Base-by-base conservation (phyloP, 2,329 filamentous ascomycete genomes). In the Dichotomopilus funicola region DNA sequence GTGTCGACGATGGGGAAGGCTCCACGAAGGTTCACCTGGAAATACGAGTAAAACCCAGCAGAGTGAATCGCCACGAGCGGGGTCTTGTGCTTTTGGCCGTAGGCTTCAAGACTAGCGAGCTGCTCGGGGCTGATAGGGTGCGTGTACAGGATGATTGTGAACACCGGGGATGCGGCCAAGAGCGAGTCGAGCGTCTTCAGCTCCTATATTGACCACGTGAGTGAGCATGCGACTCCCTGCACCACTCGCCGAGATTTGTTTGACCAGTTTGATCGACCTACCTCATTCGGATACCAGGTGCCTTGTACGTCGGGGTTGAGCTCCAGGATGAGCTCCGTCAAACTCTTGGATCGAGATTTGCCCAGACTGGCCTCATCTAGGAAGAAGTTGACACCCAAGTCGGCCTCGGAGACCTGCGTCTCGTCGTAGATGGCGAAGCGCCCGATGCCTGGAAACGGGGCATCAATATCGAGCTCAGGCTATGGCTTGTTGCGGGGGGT, bases 381-480 rank as follows among this genome's bases (percentile, higher is more conserved):
- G 66, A 99, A 99, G 78, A 99, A 99, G 73, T 99, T 99, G 60
- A 96, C 87, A 4, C 95, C 94, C 42, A 99, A 76, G 66, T 99
- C 94, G 43, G 84, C 78, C 63, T 95, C 86, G 1, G 76, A 77
- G n/a, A 99, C 91, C 2, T 79, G 70, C 1, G 84, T 81, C 6
- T 87, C 84, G 66, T 99, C 94, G 51, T 88, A 86, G 59, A 99
- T 95, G 0, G 89, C 95, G 70, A 96, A 99, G 33, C 84, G 82
- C 7, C 94, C 95, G 64, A 97, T 88, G 3, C 91, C 86, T 86
- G 45, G 27, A 46, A 41, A 36, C 40, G 19, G n/a, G 19, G 11
- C 42, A 44, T 70, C 54, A 70, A 66, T 53, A 50, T 42, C 44
- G 9, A 38, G 31, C 36, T 40, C 27, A 46, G 13, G 5, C 34